Conservation (phyloP, 176 grass and related monocot species). For the Cenchrus purpureus region DNA sequence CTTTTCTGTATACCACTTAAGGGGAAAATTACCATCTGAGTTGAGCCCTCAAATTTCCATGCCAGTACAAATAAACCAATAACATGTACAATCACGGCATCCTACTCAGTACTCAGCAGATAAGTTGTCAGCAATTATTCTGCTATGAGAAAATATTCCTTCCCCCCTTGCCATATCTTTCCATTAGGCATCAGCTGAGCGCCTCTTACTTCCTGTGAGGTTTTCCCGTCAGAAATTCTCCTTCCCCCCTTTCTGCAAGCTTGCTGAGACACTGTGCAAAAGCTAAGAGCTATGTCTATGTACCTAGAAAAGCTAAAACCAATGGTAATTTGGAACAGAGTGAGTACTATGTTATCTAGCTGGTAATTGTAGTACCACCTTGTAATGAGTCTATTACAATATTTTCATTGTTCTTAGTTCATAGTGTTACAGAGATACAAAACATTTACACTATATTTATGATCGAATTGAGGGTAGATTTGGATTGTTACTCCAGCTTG, state of each 20-base stretch:
- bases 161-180: not conserved
- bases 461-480: not conserved
- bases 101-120: not conserved
- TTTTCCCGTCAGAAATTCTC: no score
- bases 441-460: not conserved
- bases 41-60: not conserved
- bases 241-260: no score
- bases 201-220: not conserved
- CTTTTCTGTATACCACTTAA: not conserved
- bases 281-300: no score
- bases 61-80: not conserved
- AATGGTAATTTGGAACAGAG: no score
- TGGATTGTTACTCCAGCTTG: not conserved
- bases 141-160: not conserved
- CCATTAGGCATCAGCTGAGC: not conserved
- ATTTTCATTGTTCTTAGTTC: not conserved
- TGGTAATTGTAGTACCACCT: not conserved
- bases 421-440: not conserved
- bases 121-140: not conserved
- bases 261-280: no score
- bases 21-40: not conserved
- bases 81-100: not conserved
- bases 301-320: no score
- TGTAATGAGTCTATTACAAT: not conserved
- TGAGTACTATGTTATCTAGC: no score